Conservation (phyloP, 768 basidiomycete species). For the Coprinellus micaceus region DNA sequence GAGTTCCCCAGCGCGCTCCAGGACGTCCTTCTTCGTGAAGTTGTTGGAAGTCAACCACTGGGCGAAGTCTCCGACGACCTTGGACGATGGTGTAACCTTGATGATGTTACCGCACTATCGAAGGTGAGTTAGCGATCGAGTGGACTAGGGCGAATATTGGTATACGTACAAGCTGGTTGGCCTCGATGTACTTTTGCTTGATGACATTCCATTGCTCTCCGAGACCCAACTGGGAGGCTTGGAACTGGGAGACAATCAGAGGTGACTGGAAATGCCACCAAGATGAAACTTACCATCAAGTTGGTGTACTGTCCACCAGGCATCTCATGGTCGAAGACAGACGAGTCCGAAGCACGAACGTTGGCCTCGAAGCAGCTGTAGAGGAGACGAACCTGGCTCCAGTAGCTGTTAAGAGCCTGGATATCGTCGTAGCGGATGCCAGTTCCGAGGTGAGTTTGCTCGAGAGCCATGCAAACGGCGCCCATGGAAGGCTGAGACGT, state of each 20-base stretch:
- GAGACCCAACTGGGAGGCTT: conserved; percentile 94
- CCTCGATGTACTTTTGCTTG: conserved; percentile 98
- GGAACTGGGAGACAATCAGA: conserved; percentile 63
- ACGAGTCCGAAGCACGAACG: conserved; percentile 93
- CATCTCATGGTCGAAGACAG: conserved; percentile 99
- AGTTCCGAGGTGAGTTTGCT: conserved; percentile 90
- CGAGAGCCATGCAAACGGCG: conserved; percentile 89
- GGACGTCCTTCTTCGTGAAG: conserved; percentile 80
- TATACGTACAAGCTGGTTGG: conserved; percentile 87
- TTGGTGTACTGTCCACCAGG: conserved; percentile 96
- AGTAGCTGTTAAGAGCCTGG: conserved; percentile 95
- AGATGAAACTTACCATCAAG: conserved; percentile 63
- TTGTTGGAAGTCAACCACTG: conserved; percentile 99
- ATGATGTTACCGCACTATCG: conserved; percentile 91
- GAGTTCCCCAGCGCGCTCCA: conserved; percentile 80
- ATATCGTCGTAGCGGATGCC: conserved; percentile 97
- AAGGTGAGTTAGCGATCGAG: conserved; percentile 10
- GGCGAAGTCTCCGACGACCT: conserved; percentile 98
- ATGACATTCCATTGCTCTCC: conserved; percentile 97
- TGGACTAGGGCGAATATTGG: too few relatives aligned
- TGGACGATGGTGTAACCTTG: conserved; percentile 99
- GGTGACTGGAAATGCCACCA: conserved; percentile 15
- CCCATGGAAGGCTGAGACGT: conserved; percentile 99
- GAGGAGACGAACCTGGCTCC: conserved; percentile 94
- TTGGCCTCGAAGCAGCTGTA: conserved; percentile 98